Base-by-base conservation (phyloP, 148 eudicot species). In the Cornus florida region DNA sequence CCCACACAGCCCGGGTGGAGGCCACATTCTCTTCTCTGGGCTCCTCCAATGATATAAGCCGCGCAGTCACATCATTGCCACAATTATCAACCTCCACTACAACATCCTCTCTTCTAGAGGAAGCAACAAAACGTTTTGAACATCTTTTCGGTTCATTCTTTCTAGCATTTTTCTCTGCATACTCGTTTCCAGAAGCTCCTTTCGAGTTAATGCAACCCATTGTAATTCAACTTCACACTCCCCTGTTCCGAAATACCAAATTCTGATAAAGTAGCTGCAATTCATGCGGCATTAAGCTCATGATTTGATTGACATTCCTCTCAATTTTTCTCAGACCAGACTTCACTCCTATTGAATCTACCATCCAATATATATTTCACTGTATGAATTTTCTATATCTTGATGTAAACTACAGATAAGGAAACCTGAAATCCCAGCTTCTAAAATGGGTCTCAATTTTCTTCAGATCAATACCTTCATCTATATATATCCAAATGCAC, bases 161-260 rank as follows among this genome's bases (percentile, higher is more conserved):
- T 57, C 77, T 77, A 41, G 14, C 71, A 64, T 71, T 31, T 65
- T 75, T 76, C 10, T 70, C 82, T 33, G 68, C 79, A 80, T 68
- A 64, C 60, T 84, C 80, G 16, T 76, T 62, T 69, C 67, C 72
- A 39, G 88, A 82, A 75, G 75, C 75, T 43, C 94, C 94, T 82
- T 89, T 91, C 12, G 94, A 88, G 84, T 91, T 88, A 80, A 90
- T 82, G 83, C 93, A 86, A 79, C 93, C 93, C 93, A 90, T 90
- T 13, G 76, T 81, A 68, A 48, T 4, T 33, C 65, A 59, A 67
- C 62, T 28, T 70, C 76, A 53, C 71, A 66, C 67, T 38, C 67
- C 70, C 57, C 56, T 70, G 75, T 67, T 67, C 22, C 72, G 50
- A 33, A 66, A 83, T 50, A 66, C 41, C 76, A 67, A 72, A 71